Conservation (phyloP, 108 stramenopile genomes). For the Discostella stelligeroides region DNA sequence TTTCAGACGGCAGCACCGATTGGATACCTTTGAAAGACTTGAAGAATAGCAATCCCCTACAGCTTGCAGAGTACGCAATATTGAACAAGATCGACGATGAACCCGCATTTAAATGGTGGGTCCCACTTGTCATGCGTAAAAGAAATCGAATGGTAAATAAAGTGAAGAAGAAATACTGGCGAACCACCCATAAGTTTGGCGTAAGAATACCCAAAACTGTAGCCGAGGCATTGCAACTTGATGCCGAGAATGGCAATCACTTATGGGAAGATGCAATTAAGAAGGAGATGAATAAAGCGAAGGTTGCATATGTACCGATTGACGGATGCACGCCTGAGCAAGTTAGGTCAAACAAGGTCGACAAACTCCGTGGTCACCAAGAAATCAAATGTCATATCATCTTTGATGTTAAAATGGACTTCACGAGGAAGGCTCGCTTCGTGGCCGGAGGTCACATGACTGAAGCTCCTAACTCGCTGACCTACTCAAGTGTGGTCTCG, state of each 20-base stretch:
- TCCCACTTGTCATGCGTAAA: conserved; percentile 16
- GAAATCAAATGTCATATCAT: conserved; percentile 41
- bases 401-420: conserved; percentile 58
- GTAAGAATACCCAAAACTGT: conserved; percentile 36
- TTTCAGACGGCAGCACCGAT: background rate
- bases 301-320: conserved; percentile 2
- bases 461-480: conserved; percentile 25
- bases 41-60: conserved; percentile 37
- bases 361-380: background rate
- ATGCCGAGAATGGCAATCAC: conserved; percentile 4
- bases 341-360: background rate
- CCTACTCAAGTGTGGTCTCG: conserved; percentile 34
- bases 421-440: conserved; percentile 47
- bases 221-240: conserved; percentile 12
- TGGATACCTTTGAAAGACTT: conserved; percentile 34
- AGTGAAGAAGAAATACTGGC: conserved; percentile 24
- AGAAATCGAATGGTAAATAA: conserved; percentile 33
- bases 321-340: background rate
- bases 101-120: conserved; percentile 66
- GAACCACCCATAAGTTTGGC: conserved; percentile 49
- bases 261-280: conserved; percentile 15
- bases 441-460: conserved; percentile 38
- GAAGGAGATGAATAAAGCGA: conserved; percentile 30
- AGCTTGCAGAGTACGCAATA: conserved; percentile 38
- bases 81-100: conserved; percentile 19